Evolutionary conservation across 2,329 filamentous ascomycete species (phyloP), one percentile per base, ranked within the genome.

Genomic region (Xylaria sp.): DNA sequence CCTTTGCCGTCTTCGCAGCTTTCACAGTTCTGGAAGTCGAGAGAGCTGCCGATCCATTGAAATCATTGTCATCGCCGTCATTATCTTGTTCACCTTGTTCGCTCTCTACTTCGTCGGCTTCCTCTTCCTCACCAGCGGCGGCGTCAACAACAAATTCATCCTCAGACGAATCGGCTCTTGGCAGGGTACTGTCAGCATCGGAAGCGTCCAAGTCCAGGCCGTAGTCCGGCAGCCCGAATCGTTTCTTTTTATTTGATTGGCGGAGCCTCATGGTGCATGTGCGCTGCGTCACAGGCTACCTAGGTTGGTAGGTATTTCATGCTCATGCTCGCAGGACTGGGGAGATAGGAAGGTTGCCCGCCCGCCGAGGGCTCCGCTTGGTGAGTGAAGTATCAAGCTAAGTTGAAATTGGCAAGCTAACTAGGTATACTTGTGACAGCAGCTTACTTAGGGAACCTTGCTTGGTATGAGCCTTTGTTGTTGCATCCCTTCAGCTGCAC

Each of bases 161-260:
- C 45, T 74, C 76, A 21, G 71, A 76, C 1, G 70, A 73, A 21
- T 73, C 70, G 27, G 62, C 67, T 62, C 65, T 65, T 57, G 32
- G 55, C 36, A 61, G 56, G n/a, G 68, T 39, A 14, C 70, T 61
- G 58, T 77, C 75, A 11, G 69, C 72, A 64, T 77, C 76, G 19
- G 75, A 75, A 53, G 68, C 60, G 45, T 70, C 73, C 12, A 73
- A 21, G 54, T 67, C 57, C 17, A 67, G 61, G 30, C 56, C 67
- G 36, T 71, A 66, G 56, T 75, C 71, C n/a, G 70, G 70, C 54
- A 72, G 64, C 32, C 69, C 67, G 54, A 75, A 77, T 12, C 64
- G 71, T 65, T 76, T 78, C 21, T 64, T 63, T 47, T 73, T 72
- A 55, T 79, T 78, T 65, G 76, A 75, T 68, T 73, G 71, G 65